Conservation (phyloP, 495 filamentous ascomycete species). For the Neurospora hispaniola region DNA sequence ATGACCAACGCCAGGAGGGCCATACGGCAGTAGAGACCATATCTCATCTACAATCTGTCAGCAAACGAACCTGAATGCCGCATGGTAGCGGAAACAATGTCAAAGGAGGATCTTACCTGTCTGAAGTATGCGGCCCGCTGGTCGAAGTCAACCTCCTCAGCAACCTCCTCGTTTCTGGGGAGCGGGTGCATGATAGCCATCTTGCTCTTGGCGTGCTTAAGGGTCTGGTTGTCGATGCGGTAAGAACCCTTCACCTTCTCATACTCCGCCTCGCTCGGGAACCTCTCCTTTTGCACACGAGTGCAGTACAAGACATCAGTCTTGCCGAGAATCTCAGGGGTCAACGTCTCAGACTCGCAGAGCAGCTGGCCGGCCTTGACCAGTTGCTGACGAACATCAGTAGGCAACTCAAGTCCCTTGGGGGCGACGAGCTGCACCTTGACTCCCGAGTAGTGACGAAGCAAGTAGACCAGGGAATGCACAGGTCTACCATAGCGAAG, state of each 20-base stretch:
- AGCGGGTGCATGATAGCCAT: constrained; percentile 95
- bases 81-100: neutral
- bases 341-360: constrained; percentile 64
- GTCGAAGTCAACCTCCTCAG: constrained; percentile 95
- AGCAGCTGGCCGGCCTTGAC: constrained; percentile 62
- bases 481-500: constrained; percentile 88
- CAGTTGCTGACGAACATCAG: constrained; percentile 59
- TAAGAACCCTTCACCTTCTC: constrained; percentile 80
- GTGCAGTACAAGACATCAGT: constrained; percentile 95
- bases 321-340: constrained; percentile 67
- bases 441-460: constrained; percentile 81
- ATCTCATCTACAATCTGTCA: constrained; percentile 68
- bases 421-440: constrained; percentile 86
- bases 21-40: constrained; percentile 97
- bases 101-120: constrained; percentile 60
- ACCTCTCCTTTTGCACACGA: constrained; percentile 91
- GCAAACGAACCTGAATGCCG: constrained; percentile 20
- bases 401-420: constrained; percentile 62
- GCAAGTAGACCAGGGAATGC: constrained; percentile 85
- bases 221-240: constrained; percentile 77
- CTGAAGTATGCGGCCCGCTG: constrained; percentile 95
- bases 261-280: constrained; percentile 65
- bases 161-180: constrained; percentile 83
- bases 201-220: constrained; percentile 80
- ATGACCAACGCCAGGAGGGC: constrained; percentile 88